Conservation (phyloP, 345 rosid genomes). For the Salix viminalis region DNA sequence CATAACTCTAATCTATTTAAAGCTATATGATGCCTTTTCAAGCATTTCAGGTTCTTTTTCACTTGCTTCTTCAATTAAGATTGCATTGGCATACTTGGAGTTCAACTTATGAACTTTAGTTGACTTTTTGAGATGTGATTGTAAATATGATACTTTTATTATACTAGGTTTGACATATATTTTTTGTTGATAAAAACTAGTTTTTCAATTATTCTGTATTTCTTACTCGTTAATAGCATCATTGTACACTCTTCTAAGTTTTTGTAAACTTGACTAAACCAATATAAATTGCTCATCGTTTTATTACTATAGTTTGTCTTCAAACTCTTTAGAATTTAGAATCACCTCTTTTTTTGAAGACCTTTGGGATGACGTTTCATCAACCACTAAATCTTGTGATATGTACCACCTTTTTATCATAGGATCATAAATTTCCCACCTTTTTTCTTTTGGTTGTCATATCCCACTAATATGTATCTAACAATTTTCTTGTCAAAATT, state of each 20-base stretch:
- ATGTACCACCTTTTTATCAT: no score
- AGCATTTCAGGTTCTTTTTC: neutral
- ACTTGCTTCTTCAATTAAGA: neutral
- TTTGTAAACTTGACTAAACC: neutral
- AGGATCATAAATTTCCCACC: no score
- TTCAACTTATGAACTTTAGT: no score
- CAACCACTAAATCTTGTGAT: no score
- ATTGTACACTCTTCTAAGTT: neutral
- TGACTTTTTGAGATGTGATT: no score
- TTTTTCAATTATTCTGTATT: no score
- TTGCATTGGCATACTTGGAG: neutral
- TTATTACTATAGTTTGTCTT: no score
- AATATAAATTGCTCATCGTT: neutral
- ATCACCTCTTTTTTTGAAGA: neutral
- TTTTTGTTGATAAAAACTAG: neutral
- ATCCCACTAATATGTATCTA: no score
- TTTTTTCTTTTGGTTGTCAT: no score
- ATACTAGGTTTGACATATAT: no score
- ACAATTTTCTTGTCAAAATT: neutral
- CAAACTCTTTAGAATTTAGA: no score
- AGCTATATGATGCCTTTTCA: neutral
- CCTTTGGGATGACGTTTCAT: accelerated
- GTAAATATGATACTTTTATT: no score
- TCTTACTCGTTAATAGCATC: neutral
- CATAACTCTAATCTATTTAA: neutral